A percentile compares a stretch with the other conserved stretches of the same genome.
These are phyloP conservation scores for Ceratocystis albifundus DNA, from an alignment of 2,329 filamentous ascomycete genomes.

Conservation along the genomic window DNA sequence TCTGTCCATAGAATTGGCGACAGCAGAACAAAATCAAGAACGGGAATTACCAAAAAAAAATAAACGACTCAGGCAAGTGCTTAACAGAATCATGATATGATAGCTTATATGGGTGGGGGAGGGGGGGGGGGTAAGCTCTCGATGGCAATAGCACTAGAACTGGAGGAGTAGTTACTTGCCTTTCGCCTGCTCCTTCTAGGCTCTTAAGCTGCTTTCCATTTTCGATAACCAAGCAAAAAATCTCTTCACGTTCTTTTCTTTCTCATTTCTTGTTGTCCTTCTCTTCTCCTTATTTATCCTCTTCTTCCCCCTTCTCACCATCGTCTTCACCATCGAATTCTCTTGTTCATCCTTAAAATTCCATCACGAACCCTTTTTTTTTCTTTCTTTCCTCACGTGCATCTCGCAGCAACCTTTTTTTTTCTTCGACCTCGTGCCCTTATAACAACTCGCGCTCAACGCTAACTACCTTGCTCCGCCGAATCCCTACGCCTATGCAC, in stretches of 20 bases:
- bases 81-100: neutral
- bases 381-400: neutral
- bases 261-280: neutral
- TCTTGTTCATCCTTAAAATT: slow-evolving; percentile 10
- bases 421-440: slow-evolving; percentile 7
- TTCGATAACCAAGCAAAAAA: neutral
- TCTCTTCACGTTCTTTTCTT: neutral
- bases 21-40: neutral
- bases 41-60: neutral
- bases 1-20: neutral
- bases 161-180: neutral
- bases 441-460: neutral
- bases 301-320: neutral
- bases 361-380: slow-evolving; percentile 2
- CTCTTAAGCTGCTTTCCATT: neutral
- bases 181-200: neutral
- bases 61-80: neutral
- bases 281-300: neutral
- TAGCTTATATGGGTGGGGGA: neutral
- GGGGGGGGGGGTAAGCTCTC: neutral
- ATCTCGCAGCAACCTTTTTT: neutral
- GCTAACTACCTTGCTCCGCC: slow-evolving; percentile 2
- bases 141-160: neutral
- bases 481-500: neutral
- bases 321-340: slow-evolving; percentile 4